phyloP scores from a whole-genome alignment of 176 grass and related monocot species.

The Olyra latifolia region DNA sequence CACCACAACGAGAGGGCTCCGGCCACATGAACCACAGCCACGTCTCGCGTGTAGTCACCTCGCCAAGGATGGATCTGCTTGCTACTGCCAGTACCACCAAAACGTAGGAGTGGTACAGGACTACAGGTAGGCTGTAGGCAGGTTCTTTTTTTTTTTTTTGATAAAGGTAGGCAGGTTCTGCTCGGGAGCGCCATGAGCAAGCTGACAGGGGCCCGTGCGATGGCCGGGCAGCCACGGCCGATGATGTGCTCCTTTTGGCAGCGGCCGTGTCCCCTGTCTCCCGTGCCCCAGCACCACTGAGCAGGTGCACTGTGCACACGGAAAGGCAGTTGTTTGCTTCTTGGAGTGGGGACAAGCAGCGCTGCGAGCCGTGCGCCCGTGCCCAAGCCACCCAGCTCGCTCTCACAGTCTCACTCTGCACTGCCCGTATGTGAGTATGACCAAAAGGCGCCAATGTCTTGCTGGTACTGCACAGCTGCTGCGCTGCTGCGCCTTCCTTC shows the following conservation, averaged over 20 bases:
- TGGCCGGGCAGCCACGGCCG: background rate
- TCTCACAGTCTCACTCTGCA: too few species aligned
- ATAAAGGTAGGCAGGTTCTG: background rate
- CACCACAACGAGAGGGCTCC: too few species aligned
- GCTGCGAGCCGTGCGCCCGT: background rate
- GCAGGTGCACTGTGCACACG: background rate
- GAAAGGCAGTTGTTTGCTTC: slow-evolving; percentile 36
- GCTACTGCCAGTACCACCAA: background rate
- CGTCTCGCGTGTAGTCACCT: too few species aligned
- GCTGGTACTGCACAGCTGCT: background rate
- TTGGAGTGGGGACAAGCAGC: slow-evolving; percentile 23
- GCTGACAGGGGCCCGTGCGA: slow-evolving; percentile 27
- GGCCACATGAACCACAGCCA: too few species aligned
- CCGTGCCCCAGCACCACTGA: slow-evolving; percentile 1
- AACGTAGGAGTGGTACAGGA: background rate
- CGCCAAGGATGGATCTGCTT: too few species aligned
- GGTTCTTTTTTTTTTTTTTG: too few species aligned
- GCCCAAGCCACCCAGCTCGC: background rate
- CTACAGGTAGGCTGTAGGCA: too few species aligned
- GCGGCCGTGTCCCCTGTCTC: slow-evolving; percentile 17
- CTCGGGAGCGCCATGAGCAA: background rate
- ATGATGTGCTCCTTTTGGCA: slow-evolving; percentile 32
- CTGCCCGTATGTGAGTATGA: background rate
- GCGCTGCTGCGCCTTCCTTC: background rate
- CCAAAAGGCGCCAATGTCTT: slow-evolving; percentile 20